Percentiles rank a stretch among this genome's conserved stretches.
Evolutionary conservation across 1,139 yeast species (phyloP).

Genomic region (Debaryomycetaceae sp.): DNA sequence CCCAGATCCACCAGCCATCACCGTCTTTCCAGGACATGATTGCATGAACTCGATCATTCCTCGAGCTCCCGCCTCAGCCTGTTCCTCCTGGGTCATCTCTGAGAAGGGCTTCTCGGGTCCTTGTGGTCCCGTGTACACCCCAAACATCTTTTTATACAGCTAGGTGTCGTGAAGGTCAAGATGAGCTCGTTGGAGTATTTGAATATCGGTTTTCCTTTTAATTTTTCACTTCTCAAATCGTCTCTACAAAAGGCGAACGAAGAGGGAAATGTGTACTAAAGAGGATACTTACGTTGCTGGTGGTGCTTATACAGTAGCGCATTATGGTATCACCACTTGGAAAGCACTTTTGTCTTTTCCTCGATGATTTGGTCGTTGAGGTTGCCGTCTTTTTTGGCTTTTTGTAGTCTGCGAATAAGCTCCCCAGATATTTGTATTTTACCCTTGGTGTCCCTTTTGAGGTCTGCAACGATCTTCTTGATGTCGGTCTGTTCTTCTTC

Average conservation of each 20-base stretch:
- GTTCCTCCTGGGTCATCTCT: conserved; percentile 88
- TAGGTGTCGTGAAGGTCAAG: not conserved
- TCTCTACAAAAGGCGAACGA: not conserved
- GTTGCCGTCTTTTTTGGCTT: conserved; percentile 6
- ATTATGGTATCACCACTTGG: conserved; percentile 4
- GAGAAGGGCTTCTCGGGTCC: conserved; percentile 41
- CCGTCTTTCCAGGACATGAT: conserved; percentile 93
- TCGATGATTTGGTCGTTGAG: conserved; percentile 9
- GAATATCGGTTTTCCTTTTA: not conserved
- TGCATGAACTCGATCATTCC: conserved; percentile 81
- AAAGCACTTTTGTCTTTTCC: conserved; percentile 7
- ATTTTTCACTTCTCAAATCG: not conserved
- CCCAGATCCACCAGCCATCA: conserved; percentile 90
- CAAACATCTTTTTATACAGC: conserved; percentile 7
- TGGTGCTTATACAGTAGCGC: too few relatives aligned
- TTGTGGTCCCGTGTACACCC: conserved; percentile 19
- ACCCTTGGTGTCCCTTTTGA: conserved; percentile 10
- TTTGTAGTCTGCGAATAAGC: conserved; percentile 6
- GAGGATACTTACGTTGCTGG: too few relatives aligned
- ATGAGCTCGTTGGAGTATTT: not conserved
- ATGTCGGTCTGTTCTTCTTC: conserved; percentile 4
- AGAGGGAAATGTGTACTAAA: too few relatives aligned
- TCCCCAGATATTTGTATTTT: conserved; percentile 6
- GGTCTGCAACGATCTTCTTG: conserved; percentile 5
- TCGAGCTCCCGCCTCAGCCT: conserved; percentile 88